Base-by-base conservation (phyloP, 805 yeast genomes). In the Hanseniaspora pseudoguilliermondii region DNA sequence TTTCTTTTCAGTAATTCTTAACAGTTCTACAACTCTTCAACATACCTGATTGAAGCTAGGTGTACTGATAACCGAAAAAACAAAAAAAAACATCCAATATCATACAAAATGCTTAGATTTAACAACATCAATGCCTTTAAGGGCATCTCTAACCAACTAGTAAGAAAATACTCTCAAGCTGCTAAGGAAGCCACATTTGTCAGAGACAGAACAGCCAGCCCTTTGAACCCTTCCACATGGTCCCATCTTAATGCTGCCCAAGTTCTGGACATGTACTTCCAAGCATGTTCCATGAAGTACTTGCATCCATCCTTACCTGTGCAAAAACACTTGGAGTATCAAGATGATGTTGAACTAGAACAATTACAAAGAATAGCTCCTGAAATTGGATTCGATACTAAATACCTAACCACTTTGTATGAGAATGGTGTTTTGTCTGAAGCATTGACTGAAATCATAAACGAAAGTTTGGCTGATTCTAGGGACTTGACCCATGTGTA, bases 221-320 rank as follows among this genome's bases (percentile, higher is more conserved):
- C 75, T 75, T 60, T 71, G 76, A 57, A 75, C 75, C 88, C 89
- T 3, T 80, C 79, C 59, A 73, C 75, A 41, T 83, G 89, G 89
- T 68, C 73, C 49, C 83, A 82, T 0, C 72, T 82, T 51, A 83
- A 85, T 20, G 76, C 82, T 20, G 78, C 78, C 58, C 73, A 76
- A 60, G 76, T 83, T 52, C 71, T 81, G 58, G 76, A 75, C 59
- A 71, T 83, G 58, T 83, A 79, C 64, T 72, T 76, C 58, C 68
- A 75, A 61, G 29, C 52, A 21, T 58, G 58, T 39, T 39, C 47
- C 32, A 53, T 53, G 56, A 53, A 53, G n/a, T 53, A 38, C 42
- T 38, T 46, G 16, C 43, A 50, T 34, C 20, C 49, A 3, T 35
- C 49, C 29, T 23, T 47, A 15, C 47, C 49, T 36, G 54, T 49